Conservation (phyloP, 2,329 filamentous ascomycete species). For the Colletotrichum lindemuthianum region DNA sequence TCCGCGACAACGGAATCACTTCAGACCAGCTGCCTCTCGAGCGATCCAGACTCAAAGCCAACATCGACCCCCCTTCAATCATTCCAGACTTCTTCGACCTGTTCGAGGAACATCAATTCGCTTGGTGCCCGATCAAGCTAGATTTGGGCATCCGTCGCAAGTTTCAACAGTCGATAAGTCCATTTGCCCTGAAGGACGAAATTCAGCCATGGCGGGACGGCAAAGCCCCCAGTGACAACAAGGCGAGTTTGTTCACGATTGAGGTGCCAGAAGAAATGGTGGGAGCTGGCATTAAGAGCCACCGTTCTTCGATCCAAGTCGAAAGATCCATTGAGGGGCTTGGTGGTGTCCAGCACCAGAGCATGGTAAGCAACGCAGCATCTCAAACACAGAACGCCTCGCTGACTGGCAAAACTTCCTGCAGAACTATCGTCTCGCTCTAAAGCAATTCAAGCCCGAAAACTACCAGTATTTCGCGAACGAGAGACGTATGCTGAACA, state of each 20-base stretch:
- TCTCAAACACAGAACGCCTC: neutral
- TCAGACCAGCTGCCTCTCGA: too few species aligned
- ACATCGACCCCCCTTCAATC: neutral
- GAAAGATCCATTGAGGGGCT: neutral
- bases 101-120: neutral
- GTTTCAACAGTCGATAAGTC: conserved; percentile 31
- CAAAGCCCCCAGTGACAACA: conserved; percentile 3
- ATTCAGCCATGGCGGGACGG: conserved; percentile 20
- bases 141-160: neutral
- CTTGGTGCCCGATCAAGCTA: neutral
- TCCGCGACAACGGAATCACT: too few species aligned
- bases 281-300: neutral
- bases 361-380: neutral
- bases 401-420: neutral
- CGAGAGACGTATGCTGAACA: neutral
- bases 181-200: conserved; percentile 12
- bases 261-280: conserved; percentile 21
- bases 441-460: conserved; percentile 12
- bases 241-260: conserved; percentile 3
- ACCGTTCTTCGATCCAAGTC: neutral
- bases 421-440: conserved; percentile 17
- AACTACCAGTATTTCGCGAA: neutral
- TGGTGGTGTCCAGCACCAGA: neutral
- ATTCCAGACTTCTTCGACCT: neutral
- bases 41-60: too few species aligned